These are phyloP conservation scores for Xylaria sp. DNA, from an alignment of 2,329 filamentous ascomycete species.

Conservation along the genomic window DNA sequence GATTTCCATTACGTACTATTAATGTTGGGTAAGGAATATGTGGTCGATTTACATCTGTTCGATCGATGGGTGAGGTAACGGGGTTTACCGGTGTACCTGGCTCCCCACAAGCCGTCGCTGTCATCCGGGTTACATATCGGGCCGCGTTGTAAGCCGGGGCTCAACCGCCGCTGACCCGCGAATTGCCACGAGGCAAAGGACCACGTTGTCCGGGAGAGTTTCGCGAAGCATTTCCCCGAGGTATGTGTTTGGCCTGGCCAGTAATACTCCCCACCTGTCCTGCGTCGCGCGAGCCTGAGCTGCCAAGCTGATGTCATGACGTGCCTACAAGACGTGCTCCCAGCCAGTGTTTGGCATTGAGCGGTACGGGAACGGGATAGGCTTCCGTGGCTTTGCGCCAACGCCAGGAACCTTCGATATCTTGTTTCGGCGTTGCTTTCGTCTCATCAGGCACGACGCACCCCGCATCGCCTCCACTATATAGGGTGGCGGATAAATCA, in stretches of 20 bases:
- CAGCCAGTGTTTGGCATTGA: neutral
- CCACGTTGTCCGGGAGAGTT: neutral
- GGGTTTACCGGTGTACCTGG: constrained; percentile 5
- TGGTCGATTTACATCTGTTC: constrained; percentile 6
- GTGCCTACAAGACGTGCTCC: constrained; percentile 20
- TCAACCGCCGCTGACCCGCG: neutral
- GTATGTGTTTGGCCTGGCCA: no score
- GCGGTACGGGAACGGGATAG: constrained; percentile 16
- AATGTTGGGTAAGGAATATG: neutral
- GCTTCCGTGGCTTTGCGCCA: constrained; percentile 1
- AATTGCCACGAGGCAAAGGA: neutral
- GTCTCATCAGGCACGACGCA: constrained; percentile 17
- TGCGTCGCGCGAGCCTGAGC: neutral
- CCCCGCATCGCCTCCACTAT: constrained; percentile 19
- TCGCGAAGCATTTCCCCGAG: neutral
- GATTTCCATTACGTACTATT: constrained; percentile 6
- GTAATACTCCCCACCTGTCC: neutral
- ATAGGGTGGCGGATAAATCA: constrained; percentile 26
- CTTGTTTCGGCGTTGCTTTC: constrained; percentile 23
- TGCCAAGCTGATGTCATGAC: constrained; percentile 15
- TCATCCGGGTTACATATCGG: neutral
- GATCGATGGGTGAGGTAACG: constrained; percentile 7
- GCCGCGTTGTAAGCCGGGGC: neutral
- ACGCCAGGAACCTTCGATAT: constrained; percentile 2
- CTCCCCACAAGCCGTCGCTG: constrained; percentile 3